These are phyloP conservation scores for Aspergillus candidus DNA, from an alignment of 2,329 filamentous ascomycete genomes.

Conservation along the genomic window DNA sequence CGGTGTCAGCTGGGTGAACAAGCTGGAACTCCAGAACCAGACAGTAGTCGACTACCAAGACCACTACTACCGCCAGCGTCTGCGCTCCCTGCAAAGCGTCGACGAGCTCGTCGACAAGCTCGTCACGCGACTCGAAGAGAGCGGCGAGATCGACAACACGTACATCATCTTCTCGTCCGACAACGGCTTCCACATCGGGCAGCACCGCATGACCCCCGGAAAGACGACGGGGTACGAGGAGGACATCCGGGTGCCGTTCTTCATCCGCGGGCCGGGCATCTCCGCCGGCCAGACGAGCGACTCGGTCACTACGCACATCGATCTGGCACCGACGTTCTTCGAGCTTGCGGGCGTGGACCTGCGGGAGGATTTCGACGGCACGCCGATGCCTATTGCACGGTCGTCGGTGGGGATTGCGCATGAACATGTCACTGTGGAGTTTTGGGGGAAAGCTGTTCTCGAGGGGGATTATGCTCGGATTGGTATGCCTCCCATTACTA, in stretches of 20 bases:
- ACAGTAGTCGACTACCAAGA: conserved; percentile 48
- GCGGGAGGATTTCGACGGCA: conserved; percentile 52
- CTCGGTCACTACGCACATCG: conserved; percentile 56
- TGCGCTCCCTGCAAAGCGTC: conserved; percentile 48
- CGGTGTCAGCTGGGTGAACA: conserved; percentile 43
- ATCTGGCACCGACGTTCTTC: conserved; percentile 58
- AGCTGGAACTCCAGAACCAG: conserved; percentile 41
- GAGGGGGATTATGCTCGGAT: conserved; percentile 27
- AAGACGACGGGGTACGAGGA: conserved; percentile 56
- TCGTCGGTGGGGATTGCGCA: conserved; percentile 27
- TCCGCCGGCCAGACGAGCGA: conserved; percentile 37
- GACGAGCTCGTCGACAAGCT: conserved; percentile 50
- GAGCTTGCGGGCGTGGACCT: conserved; percentile 35
- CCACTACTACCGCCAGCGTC: conserved; percentile 46
- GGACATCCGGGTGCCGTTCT: conserved; percentile 55
- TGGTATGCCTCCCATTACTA: conserved; percentile 14
- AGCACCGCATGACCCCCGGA: conserved; percentile 53
- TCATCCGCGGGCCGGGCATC: conserved; percentile 55
- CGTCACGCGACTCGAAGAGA: conserved; percentile 37
- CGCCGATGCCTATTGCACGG: conserved; percentile 42
- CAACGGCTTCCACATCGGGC: conserved; percentile 57
- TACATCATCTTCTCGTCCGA: conserved; percentile 58
- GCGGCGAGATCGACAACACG: conserved; percentile 45
- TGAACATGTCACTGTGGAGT: conserved; percentile 56
- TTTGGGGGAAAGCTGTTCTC: conserved; percentile 42